Percentiles rank a stretch among this genome's conserved stretches.
phyloP scores from a whole-genome alignment of 1,284 basidiomycete species.

The Sanghuangporus baumii region DNA sequence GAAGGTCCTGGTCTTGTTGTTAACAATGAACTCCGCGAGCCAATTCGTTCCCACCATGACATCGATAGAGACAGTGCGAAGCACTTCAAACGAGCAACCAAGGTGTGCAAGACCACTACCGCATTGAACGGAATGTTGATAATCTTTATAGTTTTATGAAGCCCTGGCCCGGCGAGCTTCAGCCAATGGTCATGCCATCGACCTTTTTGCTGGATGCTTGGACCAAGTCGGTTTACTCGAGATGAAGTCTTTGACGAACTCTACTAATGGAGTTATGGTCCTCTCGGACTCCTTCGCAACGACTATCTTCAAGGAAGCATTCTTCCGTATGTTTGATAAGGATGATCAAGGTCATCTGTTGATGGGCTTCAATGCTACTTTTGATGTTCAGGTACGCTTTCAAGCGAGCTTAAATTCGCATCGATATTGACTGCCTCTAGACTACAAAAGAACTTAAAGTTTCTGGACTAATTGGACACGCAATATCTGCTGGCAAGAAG shows the following conservation, averaged over 20 bases:
- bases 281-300: conserved; percentile 97
- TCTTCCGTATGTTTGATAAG: conserved; percentile 91
- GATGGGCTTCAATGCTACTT: conserved; percentile 99
- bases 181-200: conserved; percentile 91
- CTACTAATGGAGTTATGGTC: conserved; percentile 95
- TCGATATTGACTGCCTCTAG: conserved; percentile 33
- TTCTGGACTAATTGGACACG: conserved; percentile 96
- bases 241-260: conserved; percentile 95
- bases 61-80: conserved; percentile 97
- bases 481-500: conserved; percentile 96
- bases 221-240: conserved; percentile 98
- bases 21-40: conserved; percentile 92
- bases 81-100: conserved; percentile 95
- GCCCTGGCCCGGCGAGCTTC: conserved; percentile 90
- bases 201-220: conserved; percentile 95
- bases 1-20: conserved; percentile 98
- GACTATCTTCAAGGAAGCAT: conserved; percentile 98
- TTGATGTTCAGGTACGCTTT: conserved; percentile 83
- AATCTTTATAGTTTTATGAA: conserved; percentile 80
- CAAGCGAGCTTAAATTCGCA: background rate
- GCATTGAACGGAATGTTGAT: conserved; percentile 9
- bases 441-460: conserved; percentile 99
- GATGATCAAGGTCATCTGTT: conserved; percentile 89
- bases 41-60: conserved; percentile 98
- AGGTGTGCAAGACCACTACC: conserved; percentile 46